Percentiles rank a stretch among this genome's conserved stretches.
These are phyloP conservation scores for Phylloboletellus chloephorus DNA, from an alignment of 1,284 basidiomycete species.

Conservation along the genomic window DNA sequence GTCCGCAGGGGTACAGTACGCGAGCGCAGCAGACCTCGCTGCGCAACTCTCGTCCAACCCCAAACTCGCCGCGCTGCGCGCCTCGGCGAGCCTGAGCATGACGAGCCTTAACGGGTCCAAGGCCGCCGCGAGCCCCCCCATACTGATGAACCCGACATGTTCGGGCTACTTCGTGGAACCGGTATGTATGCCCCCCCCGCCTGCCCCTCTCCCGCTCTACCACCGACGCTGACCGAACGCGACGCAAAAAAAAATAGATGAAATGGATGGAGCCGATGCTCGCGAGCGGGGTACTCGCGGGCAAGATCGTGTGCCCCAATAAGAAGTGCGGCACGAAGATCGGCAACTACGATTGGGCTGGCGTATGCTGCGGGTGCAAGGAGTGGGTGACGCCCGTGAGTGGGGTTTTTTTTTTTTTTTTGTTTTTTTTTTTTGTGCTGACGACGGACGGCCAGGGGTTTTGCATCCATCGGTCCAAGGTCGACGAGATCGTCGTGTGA, in stretches of 20 bases:
- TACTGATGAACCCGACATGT: slow-evolving; percentile 72
- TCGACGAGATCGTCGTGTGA: slow-evolving; percentile 69
- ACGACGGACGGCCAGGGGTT: slow-evolving; percentile 57
- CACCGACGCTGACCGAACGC: background rate
- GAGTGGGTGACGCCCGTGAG: slow-evolving; percentile 86
- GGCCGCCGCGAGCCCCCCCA: slow-evolving; percentile 49
- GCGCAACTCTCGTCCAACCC: slow-evolving; percentile 31
- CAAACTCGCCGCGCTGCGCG: slow-evolving; percentile 31
- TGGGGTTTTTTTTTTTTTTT: slow-evolving; percentile 11
- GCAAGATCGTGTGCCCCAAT: slow-evolving; percentile 90
- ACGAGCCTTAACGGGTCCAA: slow-evolving; percentile 21
- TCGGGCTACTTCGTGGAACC: slow-evolving; percentile 97
- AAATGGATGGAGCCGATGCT: slow-evolving; percentile 92
- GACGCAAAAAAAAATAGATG: slow-evolving; percentile 45
- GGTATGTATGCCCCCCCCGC: slow-evolving; percentile 41
- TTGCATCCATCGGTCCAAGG: slow-evolving; percentile 84
- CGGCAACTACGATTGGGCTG: slow-evolving; percentile 97
- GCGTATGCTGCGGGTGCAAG: slow-evolving; percentile 86
- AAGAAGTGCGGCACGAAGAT: slow-evolving; percentile 86
- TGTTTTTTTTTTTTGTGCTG: background rate
- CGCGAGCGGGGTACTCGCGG: slow-evolving; percentile 67
- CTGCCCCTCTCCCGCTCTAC: too few species aligned
- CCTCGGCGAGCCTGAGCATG: slow-evolving; percentile 23
- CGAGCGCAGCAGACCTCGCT: slow-evolving; percentile 23
- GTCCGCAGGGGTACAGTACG: slow-evolving; percentile 4